A percentile compares a stretch with the other conserved stretches of the same genome.
Evolutionary conservation across 106 monocot genomes (phyloP).

Genomic region (Platanthera guangdongensis): DNA sequence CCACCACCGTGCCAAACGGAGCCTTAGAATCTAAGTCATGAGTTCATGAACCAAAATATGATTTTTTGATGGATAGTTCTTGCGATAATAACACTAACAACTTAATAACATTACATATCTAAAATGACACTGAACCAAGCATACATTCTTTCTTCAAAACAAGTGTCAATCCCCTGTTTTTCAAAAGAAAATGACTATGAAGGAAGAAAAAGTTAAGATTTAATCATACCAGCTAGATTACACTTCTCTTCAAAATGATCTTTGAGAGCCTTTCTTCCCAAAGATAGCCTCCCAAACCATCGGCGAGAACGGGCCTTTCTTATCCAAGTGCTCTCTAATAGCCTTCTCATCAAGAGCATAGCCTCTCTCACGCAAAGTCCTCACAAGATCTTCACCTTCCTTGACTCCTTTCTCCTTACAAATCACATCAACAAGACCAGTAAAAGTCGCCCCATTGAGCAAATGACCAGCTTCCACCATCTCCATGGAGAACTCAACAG

Average conservation of each 20-base stretch:
- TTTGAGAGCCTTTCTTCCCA: slow-evolving; percentile 43
- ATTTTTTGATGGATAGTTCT: no score
- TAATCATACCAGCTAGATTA: not conserved
- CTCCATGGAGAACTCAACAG: slow-evolving; percentile 61
- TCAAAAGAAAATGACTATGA: not conserved
- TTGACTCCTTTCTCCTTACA: slow-evolving; percentile 70
- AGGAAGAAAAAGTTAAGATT: not conserved
- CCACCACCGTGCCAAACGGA: no score
- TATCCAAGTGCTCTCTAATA: slow-evolving; percentile 83
- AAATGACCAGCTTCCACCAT: slow-evolving; percentile 72
- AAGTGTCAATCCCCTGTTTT: not conserved
- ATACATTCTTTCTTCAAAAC: not conserved
- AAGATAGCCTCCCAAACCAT: slow-evolving; percentile 78
- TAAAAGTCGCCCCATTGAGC: slow-evolving; percentile 55
- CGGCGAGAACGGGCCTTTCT: slow-evolving; percentile 77
- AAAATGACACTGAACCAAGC: no score
- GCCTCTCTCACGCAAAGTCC: slow-evolving; percentile 54
- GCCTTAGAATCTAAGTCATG: no score
- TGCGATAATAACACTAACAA: no score
- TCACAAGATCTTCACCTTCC: slow-evolving; percentile 49
- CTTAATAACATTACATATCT: no score
- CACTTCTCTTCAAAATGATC: slow-evolving; percentile 13
- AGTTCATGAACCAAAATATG: no score
- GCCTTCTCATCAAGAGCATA: slow-evolving; percentile 71
- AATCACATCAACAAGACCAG: slow-evolving; percentile 37